Conservation (phyloP, 805 yeast species). For the Hermanozyma aechmeae region DNA sequence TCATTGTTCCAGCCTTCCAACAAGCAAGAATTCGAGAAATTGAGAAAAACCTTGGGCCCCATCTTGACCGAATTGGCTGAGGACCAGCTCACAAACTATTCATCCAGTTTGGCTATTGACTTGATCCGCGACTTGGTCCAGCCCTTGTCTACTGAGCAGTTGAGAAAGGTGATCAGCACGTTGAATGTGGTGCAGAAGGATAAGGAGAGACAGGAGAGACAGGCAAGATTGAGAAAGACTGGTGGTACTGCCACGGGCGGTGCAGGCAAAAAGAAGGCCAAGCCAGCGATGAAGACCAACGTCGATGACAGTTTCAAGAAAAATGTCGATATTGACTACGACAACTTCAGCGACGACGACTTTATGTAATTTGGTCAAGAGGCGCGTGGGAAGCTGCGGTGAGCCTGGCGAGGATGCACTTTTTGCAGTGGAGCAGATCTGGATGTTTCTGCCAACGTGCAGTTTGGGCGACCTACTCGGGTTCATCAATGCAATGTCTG, state of each 20-base stretch:
- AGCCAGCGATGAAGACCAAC: constrained; percentile 60
- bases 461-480: no score
- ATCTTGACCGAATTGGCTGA: constrained; percentile 53
- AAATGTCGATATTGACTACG: constrained; percentile 43
- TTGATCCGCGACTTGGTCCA: constrained; percentile 74
- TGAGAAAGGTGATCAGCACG: constrained; percentile 79
- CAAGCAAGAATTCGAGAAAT: constrained; percentile 64
- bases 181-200: constrained; percentile 73
- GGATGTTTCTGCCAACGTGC: no score
- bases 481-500: no score
- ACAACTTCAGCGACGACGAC: constrained; percentile 71
- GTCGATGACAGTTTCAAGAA: constrained; percentile 48
- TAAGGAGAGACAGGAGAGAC: constrained; percentile 85
- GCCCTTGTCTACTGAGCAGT: constrained; percentile 74
- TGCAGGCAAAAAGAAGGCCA: constrained; percentile 92
- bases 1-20: constrained; percentile 81
- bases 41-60: constrained; percentile 63
- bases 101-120: constrained; percentile 73
- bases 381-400: no score
- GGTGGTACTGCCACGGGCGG: constrained; percentile 89
- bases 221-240: constrained; percentile 67
- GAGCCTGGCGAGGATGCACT: no score
- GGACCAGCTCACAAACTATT: constrained; percentile 55
- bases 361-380: constrained; percentile 63
- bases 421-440: no score